Evolutionary conservation across 768 basidiomycete genomes (phyloP).

Genomic region (Mycena sanguinolenta): DNA sequence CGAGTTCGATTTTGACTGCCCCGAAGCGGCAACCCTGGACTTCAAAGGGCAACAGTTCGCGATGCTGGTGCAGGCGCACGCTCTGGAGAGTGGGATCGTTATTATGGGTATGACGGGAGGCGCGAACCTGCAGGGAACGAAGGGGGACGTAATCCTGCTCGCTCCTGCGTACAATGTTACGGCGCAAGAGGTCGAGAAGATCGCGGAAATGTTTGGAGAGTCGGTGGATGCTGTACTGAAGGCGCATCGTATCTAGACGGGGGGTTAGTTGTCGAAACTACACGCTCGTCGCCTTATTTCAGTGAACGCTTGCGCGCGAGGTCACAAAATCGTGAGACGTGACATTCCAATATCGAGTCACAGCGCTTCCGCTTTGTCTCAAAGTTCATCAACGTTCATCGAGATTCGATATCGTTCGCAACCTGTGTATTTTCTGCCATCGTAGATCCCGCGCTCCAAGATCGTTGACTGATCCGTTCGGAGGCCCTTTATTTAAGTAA

Average conservation of each 20-base stretch:
- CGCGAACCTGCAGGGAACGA: constrained; percentile 74
- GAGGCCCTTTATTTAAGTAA: neutral
- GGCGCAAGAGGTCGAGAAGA: constrained; percentile 73
- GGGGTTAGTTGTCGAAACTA: too few species aligned
- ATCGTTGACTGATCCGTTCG: constrained; percentile 1
- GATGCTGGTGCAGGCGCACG: constrained; percentile 77
- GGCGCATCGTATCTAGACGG: constrained; percentile 43
- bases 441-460: too few species aligned
- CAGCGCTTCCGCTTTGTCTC: neutral
- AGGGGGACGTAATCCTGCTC: constrained; percentile 79
- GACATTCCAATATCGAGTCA: neutral
- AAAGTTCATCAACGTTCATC: too few species aligned
- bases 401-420: neutral
- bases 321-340: constrained; percentile 15
- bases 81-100: constrained; percentile 75
- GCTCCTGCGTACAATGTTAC: constrained; percentile 88
- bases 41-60: constrained; percentile 72
- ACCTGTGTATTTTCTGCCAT: too few species aligned
- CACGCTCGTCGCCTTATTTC: too few species aligned
- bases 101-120: constrained; percentile 84
- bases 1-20: constrained; percentile 79
- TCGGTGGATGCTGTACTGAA: constrained; percentile 75
- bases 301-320: neutral
- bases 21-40: constrained; percentile 57
- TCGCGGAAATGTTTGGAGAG: constrained; percentile 74